Evolutionary conservation across 805 yeast species (phyloP).

Genomic region (Schwanniomyces occidentalis): DNA sequence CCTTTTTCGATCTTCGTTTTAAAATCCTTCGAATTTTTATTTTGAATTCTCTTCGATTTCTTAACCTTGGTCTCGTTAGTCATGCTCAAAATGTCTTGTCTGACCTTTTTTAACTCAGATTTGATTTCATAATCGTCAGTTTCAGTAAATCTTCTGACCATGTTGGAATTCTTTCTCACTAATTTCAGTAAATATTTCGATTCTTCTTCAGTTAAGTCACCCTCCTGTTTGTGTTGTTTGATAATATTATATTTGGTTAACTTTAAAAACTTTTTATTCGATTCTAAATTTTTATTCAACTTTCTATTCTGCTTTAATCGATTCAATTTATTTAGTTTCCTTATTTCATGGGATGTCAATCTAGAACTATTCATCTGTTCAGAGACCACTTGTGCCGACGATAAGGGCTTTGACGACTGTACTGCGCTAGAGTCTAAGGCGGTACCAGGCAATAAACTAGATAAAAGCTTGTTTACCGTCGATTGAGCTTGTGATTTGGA

Average conservation of each 20-base stretch:
- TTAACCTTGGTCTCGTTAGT: conserved; percentile 25
- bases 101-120: conserved; percentile 30
- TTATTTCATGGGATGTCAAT: conserved; percentile 14
- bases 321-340: conserved; percentile 19
- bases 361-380: conserved; percentile 15
- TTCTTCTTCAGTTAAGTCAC: conserved; percentile 30
- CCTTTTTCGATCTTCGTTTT: conserved; percentile 46
- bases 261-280: conserved; percentile 33
- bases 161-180: conserved; percentile 35
- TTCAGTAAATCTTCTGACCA: conserved; percentile 26
- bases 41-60: conserved; percentile 16
- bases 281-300: conserved; percentile 28
- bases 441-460: conserved; percentile 12
- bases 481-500: conserved; percentile 36
- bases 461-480: conserved; percentile 41
- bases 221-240: conserved; percentile 27
- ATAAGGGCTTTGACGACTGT: conserved; percentile 4
- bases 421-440: background rate
- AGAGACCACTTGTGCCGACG: conserved; percentile 20
- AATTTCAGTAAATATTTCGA: conserved; percentile 39
- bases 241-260: conserved; percentile 40
- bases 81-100: conserved; percentile 25
- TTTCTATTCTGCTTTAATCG: conserved; percentile 22
- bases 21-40: conserved; percentile 26
- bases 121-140: conserved; percentile 32